These are phyloP conservation scores for Millerago galiae DNA, from an alignment of 805 yeast species.

Conservation along the genomic window DNA sequence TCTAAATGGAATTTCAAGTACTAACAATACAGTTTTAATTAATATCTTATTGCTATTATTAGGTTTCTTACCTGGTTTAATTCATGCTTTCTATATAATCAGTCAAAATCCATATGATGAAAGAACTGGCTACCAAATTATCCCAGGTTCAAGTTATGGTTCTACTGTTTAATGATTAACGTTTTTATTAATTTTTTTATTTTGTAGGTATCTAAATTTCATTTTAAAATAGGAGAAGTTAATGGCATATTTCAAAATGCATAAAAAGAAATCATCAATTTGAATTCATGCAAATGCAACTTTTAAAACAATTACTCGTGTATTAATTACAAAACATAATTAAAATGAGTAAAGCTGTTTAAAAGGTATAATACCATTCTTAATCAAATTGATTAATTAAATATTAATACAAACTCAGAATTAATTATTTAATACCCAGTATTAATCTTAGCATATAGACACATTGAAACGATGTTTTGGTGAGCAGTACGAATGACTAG, in stretches of 20 bases:
- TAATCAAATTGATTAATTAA: too few relatives aligned
- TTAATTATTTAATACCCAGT: background rate
- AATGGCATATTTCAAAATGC: too few relatives aligned
- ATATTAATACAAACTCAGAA: background rate
- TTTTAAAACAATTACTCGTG: too few relatives aligned
- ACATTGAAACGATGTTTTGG: conserved; percentile 24
- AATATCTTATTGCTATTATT: conserved; percentile 54
- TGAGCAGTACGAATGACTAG: conserved; percentile 6
- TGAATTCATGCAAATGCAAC: too few relatives aligned
- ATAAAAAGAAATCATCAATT: too few relatives aligned
- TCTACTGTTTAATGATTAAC: conserved; percentile 1
- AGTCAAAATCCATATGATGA: conserved; percentile 43
- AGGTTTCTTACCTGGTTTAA: conserved; percentile 64
- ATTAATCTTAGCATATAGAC: conserved; percentile 26
- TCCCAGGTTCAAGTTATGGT: conserved; percentile 16
- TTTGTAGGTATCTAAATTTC: background rate
- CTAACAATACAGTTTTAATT: conserved; percentile 34
- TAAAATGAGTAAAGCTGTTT: too few relatives aligned
- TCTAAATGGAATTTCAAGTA: background rate
- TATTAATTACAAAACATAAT: too few relatives aligned
- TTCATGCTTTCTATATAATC: conserved; percentile 65
- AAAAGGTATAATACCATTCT: too few relatives aligned
- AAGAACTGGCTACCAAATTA: conserved; percentile 12
- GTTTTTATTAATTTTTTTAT: background rate
- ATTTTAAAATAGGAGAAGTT: too few relatives aligned